Evolutionary conservation across 139 green algal species (phyloP).

Genomic region (Chlamydomonas sphaeroides): DNA sequence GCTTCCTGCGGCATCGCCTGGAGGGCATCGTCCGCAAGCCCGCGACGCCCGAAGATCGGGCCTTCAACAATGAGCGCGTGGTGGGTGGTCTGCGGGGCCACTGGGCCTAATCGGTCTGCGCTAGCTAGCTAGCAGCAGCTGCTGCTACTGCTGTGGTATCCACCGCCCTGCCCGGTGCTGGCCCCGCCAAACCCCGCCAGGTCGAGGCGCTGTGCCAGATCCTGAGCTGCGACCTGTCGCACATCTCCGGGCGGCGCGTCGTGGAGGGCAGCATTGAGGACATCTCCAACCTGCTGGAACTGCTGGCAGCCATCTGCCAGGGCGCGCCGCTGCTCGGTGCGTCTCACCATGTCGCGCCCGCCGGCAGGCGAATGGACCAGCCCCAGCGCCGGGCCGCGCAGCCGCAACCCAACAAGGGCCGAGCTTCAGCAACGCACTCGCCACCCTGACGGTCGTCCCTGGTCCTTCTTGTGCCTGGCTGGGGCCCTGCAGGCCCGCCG

Average conservation of each 20-base stretch:
- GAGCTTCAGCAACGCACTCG: no score
- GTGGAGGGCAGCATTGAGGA: constrained; percentile 28
- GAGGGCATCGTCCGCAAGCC: background rate
- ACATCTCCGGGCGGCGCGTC: constrained; percentile 4
- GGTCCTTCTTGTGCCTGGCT: no score
- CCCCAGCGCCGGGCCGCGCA: background rate
- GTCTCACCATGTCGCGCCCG: background rate
- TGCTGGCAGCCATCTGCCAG: constrained; percentile 14
- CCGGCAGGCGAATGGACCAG: background rate
- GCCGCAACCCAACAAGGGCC: no score
- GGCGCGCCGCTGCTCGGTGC: constrained; percentile 9
- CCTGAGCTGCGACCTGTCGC: constrained; percentile 19
- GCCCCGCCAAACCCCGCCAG: no score
- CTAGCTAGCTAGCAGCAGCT: no score
- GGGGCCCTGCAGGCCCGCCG: no score
- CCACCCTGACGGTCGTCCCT: no score
- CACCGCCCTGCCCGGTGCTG: no score
- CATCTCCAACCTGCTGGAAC: constrained; percentile 32
- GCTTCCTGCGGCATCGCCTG: constrained; percentile 5
- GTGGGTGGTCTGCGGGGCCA: constrained; percentile 1
- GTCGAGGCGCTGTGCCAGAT: constrained; percentile 14
- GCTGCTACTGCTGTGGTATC: no score
- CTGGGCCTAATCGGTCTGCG: no score
- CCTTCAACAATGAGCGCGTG: background rate
- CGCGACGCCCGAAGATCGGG: background rate